Evolutionary conservation across 176 grass and related monocot genomes (phyloP).

Genomic region (Thinopyrum elongatum): DNA sequence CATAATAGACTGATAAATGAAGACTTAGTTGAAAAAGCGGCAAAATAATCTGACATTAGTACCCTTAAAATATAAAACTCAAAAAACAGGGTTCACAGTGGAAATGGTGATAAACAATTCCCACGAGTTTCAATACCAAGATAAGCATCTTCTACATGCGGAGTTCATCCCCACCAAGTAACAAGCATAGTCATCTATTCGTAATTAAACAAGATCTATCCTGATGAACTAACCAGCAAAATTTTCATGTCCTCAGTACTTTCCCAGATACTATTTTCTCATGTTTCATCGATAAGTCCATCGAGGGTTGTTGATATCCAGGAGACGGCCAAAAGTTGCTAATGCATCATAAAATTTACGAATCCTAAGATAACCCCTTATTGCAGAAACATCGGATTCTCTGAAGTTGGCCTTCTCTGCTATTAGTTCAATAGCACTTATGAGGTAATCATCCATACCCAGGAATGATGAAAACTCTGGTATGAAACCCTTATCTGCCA

Average conservation of each 20-base stretch:
- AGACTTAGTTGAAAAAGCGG: not conserved
- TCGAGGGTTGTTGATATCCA: slow-evolving; percentile 43
- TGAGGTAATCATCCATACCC: slow-evolving; percentile 77
- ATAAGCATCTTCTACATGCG: slow-evolving; percentile 1
- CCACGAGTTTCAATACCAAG: slow-evolving; percentile 15
- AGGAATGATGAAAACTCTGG: slow-evolving; percentile 84
- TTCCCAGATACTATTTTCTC: not conserved
- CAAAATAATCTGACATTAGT: slow-evolving; percentile 7
- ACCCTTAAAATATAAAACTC: not conserved
- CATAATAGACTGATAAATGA: not conserved
- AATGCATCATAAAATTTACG: slow-evolving; percentile 80
- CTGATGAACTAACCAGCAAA: slow-evolving; percentile 21
- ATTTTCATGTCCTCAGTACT: not conserved
- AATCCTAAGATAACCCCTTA: slow-evolving; percentile 84
- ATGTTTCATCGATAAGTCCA: slow-evolving; percentile 38
- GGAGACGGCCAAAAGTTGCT: slow-evolving; percentile 55
- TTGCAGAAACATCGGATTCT: slow-evolving; percentile 59
- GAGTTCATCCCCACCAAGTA: not conserved
- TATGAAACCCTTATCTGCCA: slow-evolving; percentile 66
- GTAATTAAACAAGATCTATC: slow-evolving; percentile 5
- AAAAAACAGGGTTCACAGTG: slow-evolving; percentile 1
- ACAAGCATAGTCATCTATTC: not conserved
- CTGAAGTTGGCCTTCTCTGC: slow-evolving; percentile 58
- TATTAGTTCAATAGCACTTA: slow-evolving; percentile 54
- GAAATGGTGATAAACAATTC: slow-evolving; percentile 3